These are phyloP conservation scores for Ophiostoma populinum DNA, from an alignment of 2,329 filamentous ascomycete species.

Conservation along the genomic window DNA sequence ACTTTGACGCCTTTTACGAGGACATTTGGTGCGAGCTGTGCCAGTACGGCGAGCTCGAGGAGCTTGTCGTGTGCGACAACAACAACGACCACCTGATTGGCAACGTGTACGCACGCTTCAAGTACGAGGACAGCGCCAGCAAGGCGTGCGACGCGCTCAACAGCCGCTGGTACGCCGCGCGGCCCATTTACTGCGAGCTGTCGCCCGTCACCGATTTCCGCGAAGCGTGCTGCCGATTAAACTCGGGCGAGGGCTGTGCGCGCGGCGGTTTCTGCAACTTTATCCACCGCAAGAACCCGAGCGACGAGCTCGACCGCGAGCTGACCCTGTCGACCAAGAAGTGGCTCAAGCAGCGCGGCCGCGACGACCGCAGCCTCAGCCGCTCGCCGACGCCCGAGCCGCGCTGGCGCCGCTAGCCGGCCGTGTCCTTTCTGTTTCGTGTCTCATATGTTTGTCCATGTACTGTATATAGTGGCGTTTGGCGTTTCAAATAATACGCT, in stretches of 20 bases:
- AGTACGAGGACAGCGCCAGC: slow-evolving; percentile 95
- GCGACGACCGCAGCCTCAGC: slow-evolving; percentile 66
- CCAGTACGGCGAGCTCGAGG: slow-evolving; percentile 94
- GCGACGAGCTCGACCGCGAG: slow-evolving; percentile 73
- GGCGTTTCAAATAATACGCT: too few relatives aligned
- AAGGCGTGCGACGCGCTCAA: slow-evolving; percentile 88
- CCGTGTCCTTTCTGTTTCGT: not conserved
- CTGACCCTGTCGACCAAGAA: slow-evolving; percentile 84
- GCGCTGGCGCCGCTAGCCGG: slow-evolving; percentile 45
- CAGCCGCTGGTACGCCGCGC: slow-evolving; percentile 86
- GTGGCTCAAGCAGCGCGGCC: slow-evolving; percentile 73
- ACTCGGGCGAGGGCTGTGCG: slow-evolving; percentile 88
- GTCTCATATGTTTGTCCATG: not conserved
- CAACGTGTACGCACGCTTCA: slow-evolving; percentile 98
- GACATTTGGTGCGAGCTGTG: slow-evolving; percentile 99
- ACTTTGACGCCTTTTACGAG: slow-evolving; percentile 99
- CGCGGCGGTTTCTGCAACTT: slow-evolving; percentile 98
- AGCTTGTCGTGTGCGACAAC: slow-evolving; percentile 97
- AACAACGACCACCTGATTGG: slow-evolving; percentile 99
- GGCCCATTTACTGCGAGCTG: slow-evolving; percentile 96
- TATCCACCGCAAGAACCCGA: slow-evolving; percentile 93
- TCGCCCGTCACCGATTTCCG: slow-evolving; percentile 95
- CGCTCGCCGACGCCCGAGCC: slow-evolving; percentile 80
- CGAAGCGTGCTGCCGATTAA: slow-evolving; percentile 90
- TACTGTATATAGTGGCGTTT: not conserved